Conservation (phyloP, 805 yeast genomes). For the Nakazawaea molendinolei region DNA sequence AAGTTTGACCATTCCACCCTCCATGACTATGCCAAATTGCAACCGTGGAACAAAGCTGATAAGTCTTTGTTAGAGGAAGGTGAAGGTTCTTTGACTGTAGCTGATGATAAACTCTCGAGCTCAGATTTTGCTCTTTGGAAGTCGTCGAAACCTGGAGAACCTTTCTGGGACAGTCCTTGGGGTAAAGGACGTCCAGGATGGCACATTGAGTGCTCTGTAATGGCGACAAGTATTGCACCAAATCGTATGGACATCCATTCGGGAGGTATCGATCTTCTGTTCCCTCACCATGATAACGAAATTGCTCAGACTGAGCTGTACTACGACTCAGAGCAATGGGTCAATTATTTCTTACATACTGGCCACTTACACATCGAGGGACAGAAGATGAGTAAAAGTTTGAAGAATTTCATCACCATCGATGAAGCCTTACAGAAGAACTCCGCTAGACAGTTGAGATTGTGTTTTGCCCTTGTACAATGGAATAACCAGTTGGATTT, state of each 20-base stretch:
- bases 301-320: conserved; percentile 95
- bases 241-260: conserved; percentile 85
- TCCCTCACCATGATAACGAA: conserved; percentile 99
- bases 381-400: conserved; percentile 93
- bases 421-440: conserved; percentile 75
- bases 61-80: conserved; percentile 84
- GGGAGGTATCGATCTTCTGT: conserved; percentile 95
- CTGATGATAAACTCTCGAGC: conserved; percentile 58
- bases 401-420: conserved; percentile 92
- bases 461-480: conserved; percentile 83
- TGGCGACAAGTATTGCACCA: conserved; percentile 91
- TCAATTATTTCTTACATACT: conserved; percentile 91
- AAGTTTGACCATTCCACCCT: conserved; percentile 64
- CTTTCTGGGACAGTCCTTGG: conserved; percentile 94
- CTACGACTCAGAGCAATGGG: conserved; percentile 89
- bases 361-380: conserved; percentile 99
- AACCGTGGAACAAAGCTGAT: conserved; percentile 96
- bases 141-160: conserved; percentile 94
- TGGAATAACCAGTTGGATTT: conserved; percentile 95
- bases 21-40: conserved; percentile 91
- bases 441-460: conserved; percentile 76
- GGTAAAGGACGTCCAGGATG: conserved; percentile 98
- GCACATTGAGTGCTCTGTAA: conserved; percentile 99
- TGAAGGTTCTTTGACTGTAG: conserved; percentile 70
- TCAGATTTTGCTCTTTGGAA: conserved; percentile 98